A percentile compares a stretch with the other conserved stretches of the same genome.
Evolutionary conservation across 140 eudicot species (phyloP).

Genomic region (Flaveria floridana): DNA sequence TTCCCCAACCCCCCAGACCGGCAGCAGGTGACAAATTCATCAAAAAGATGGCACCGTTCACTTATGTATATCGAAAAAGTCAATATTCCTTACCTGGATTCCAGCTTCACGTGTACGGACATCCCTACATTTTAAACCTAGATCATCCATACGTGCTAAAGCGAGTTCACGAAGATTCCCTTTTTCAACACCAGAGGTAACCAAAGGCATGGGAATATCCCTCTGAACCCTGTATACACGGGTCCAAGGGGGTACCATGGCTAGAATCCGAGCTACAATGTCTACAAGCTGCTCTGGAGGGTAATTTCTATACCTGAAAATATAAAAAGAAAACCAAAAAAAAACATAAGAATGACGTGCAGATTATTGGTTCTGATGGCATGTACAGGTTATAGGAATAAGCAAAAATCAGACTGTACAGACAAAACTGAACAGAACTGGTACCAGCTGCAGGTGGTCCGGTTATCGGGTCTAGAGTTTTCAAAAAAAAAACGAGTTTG

Average conservation of each 20-base stretch:
- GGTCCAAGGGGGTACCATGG: constrained; percentile 99
- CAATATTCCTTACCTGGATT: constrained; percentile 61
- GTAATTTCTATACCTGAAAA: constrained; percentile 85
- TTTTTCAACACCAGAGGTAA: constrained; percentile 97
- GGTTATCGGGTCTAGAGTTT: neutral
- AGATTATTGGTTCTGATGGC: neutral
- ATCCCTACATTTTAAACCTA: constrained; percentile 94
- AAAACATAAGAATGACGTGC: neutral
- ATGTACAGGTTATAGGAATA: neutral
- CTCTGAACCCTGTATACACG: constrained; percentile 98
- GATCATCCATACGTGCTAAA: constrained; percentile 95
- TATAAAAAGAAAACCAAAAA: neutral
- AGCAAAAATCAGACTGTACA: neutral
- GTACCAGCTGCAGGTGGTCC: neutral
- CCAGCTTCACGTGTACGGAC: constrained; percentile 99
- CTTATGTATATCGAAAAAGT: neutral
- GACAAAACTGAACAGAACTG: neutral
- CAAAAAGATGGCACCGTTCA: neutral
- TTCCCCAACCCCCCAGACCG: neutral
- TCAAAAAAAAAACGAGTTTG: neutral
- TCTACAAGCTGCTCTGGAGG: constrained; percentile 99
- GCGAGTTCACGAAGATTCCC: constrained; percentile 97
- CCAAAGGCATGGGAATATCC: constrained; percentile 97
- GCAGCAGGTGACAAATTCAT: neutral
- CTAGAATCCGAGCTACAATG: constrained; percentile 86